Evolutionary conservation across 352 stramenopile genomes (phyloP), one percentile per base, ranked within the genome.

Genomic region (Phytophthora citricola): DNA sequence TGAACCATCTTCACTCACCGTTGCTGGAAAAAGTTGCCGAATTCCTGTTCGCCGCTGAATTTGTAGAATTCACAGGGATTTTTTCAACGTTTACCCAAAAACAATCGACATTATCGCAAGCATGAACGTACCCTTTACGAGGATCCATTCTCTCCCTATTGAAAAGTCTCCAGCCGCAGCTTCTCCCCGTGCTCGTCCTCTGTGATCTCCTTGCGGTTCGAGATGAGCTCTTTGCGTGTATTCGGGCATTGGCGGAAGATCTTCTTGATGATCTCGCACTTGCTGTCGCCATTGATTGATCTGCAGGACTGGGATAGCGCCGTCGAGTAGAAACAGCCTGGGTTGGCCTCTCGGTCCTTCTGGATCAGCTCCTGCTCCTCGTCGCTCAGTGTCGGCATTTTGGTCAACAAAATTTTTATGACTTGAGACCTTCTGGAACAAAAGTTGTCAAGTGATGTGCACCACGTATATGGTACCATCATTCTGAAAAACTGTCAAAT

Each of bases 211-310:
- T 91, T 91, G 34, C 78, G 79, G 57, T 93, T 90, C 14, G 83
- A 91, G 34, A 93, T 90, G 24, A 93, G 66, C 49, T 92, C 80
- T 57, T 91, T 92, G 20, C 66, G 71, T 26, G 87, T 68, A 29
- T 85, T 85, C 6, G 85, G 85, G 48, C 87, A 95, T 46, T 92
- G 83, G 20, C 87, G 83, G 56, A 92, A 95, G 64, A 95, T 95
- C 65, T 93, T 93, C 52, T 91, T 91, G 40, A 93, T 66, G 58
- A 87, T 89, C 58, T 95, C 85, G 59, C 87, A 95, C 70, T 92
- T 93, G 74, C 79, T 93, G 51, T 95, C 87, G 43, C 87, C 85
- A 51, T 95, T 93, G 22, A 92, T 87, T 12, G 81, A 90, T 6
- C 82, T 78, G 44, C 85, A 93, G 26, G 85, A 91, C 59, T 91